These are phyloP conservation scores for Hanseniaspora uvarum DNA, from an alignment of 1,139 yeast genomes.

Conservation along the genomic window DNA sequence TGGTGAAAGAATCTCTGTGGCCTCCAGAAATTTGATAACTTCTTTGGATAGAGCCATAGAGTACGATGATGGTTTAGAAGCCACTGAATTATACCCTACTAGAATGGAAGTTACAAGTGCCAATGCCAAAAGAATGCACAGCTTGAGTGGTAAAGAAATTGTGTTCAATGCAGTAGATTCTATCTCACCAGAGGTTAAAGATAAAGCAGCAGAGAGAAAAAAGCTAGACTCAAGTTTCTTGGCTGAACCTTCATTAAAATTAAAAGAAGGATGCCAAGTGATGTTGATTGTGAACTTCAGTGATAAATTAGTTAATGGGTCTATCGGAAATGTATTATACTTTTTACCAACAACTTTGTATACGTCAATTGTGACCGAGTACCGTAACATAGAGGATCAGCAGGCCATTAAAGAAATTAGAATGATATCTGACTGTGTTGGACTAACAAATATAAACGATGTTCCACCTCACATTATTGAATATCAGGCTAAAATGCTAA, in stretches of 20 bases:
- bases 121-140: constrained; percentile 45
- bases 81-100: constrained; percentile 71
- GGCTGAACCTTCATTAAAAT: constrained; percentile 51
- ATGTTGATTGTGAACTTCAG: constrained; percentile 89
- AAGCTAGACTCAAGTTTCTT: constrained; percentile 47
- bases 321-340: constrained; percentile 61
- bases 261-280: constrained; percentile 83
- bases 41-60: constrained; percentile 43
- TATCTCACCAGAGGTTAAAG: constrained; percentile 32
- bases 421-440: constrained; percentile 30
- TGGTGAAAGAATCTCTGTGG: constrained; percentile 44
- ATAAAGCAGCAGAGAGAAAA: constrained; percentile 39
- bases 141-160: constrained; percentile 34
- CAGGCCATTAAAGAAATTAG: constrained; percentile 28
- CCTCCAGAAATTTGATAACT: constrained; percentile 39
- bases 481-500: constrained; percentile 6
- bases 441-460: constrained; percentile 22
- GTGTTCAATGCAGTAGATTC: constrained; percentile 15
- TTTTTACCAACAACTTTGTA: constrained; percentile 29
- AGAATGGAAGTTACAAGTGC: constrained; percentile 65
- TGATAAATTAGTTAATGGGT: constrained; percentile 74
- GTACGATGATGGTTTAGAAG: constrained; percentile 65
- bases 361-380: constrained; percentile 23
- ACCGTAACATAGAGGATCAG: constrained; percentile 24
- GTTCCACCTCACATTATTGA: constrained; percentile 23